Evolutionary conservation across 2,329 filamentous ascomycete genomes (phyloP).

Genomic region (Cyphellophora europaea): DNA sequence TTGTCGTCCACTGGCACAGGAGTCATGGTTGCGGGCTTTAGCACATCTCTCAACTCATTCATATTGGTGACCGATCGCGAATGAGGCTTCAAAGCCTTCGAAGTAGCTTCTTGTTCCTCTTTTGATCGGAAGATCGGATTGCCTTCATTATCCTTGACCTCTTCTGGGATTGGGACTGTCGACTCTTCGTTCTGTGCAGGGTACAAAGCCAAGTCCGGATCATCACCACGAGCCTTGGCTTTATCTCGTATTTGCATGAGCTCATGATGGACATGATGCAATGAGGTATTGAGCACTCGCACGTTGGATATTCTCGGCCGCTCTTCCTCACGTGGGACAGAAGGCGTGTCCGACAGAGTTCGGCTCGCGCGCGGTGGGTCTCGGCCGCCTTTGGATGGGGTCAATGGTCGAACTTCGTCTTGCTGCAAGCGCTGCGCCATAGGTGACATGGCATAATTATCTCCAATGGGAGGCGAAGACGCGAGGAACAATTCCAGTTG

Average conservation of each 20-base stretch:
- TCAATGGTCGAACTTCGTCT: conserved; percentile 17
- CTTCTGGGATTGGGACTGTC: conserved; percentile 15
- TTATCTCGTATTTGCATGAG: conserved; percentile 58
- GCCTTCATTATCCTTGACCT: conserved; percentile 17
- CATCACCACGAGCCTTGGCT: conserved; percentile 39
- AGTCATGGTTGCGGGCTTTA: conserved; percentile 48
- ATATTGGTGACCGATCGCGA: conserved; percentile 61
- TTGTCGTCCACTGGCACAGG: conserved; percentile 44
- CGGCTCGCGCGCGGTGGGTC: conserved; percentile 12
- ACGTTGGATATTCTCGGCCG: conserved; percentile 68
- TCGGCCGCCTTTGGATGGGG: conserved; percentile 5
- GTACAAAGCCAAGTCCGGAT: conserved; percentile 19
- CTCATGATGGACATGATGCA: conserved; percentile 83
- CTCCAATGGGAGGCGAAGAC: conserved; percentile 39
- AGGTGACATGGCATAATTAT: not conserved
- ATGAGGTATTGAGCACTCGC: conserved; percentile 79
- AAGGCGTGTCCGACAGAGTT: conserved; percentile 17
- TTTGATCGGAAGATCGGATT: conserved; percentile 27
- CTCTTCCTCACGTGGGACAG: conserved; percentile 24
- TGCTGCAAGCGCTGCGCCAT: conserved; percentile 3
- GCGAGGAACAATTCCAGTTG: conserved; percentile 43
- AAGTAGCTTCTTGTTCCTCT: conserved; percentile 73
- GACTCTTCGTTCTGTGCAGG: conserved; percentile 7
- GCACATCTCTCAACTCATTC: conserved; percentile 49
- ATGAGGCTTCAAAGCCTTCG: conserved; percentile 75